Base-by-base conservation (phyloP, 805 yeast species). In the Starmerella apis region DNA sequence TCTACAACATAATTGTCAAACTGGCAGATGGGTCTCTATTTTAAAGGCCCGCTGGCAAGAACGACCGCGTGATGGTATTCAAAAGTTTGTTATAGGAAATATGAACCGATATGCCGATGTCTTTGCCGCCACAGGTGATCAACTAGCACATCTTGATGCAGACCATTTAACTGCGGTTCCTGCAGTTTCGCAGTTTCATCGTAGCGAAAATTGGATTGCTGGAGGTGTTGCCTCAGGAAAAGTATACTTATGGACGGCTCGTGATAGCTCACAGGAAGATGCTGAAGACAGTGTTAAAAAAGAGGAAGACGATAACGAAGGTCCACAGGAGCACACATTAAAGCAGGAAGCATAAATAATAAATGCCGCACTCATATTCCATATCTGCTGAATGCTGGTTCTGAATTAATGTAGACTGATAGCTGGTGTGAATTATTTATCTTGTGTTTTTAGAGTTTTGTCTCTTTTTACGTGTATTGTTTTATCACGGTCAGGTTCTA, bases 181-280 rank as follows among this genome's bases (percentile, higher is more conserved):
- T 0, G 96, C 97, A 0, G 96, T 84, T 1, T 74, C 80, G 14
- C 71, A 77, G 14, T 75, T 90, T 69, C 97, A 92, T 63, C 94
- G 88, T 1, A 76, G 84, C 0, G 75, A 81, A 59, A 86, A 90
- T 64, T 87, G 96, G 96, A 66, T 83, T 4, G 87, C 78, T 3
- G 98, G 98, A 1, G 97, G 95, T 9, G 84, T 88, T 52, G 92
- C 96, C 19, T 84, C 94, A 60, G 97, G 97, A 7, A 88, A 88
- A 61, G 80, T 80, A 0, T 85, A 82, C 62, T 63, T 86, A 47
- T 84, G 58, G 58, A 43, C 49, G 1, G 36, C 43, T 8, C 13
- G 14, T 3, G 45, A 31, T 3, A 14, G 13, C 3, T 35, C 30
- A 10, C 37, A 46, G 14, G 22, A 2, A 10, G 13, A 32, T 31